Evolutionary conservation across 257 asterid species (phyloP).

Genomic region (Nyctanthes arbortristis): DNA sequence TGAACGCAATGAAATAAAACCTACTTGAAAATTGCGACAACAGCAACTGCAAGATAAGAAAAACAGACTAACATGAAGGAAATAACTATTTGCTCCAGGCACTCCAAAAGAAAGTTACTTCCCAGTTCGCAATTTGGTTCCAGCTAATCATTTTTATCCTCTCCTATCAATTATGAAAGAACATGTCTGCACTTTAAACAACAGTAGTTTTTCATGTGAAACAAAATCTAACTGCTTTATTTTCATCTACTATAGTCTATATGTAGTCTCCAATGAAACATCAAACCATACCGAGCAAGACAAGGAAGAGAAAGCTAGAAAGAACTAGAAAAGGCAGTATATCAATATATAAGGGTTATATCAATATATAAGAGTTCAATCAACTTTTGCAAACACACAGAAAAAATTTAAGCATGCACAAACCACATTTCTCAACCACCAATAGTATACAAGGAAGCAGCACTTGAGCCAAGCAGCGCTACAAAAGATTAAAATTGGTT

Average conservation of each 20-base stretch:
- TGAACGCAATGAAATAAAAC: background rate
- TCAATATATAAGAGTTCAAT: no score
- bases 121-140: no score
- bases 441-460: background rate
- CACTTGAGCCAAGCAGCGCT: slow-evolving; percentile 1
- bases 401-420: no score
- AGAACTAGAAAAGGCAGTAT: background rate
- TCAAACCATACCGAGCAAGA: background rate
- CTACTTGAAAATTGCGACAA: background rate
- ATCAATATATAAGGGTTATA: no score
- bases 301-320: background rate
- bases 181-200: background rate
- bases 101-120: background rate
- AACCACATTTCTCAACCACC: background rate
- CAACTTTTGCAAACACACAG: no score
- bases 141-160: no score
- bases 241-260: background rate
- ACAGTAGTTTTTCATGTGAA: background rate
- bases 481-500: background rate
- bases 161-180: background rate
- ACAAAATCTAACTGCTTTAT: background rate
- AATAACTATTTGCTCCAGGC: no score
- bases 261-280: background rate
- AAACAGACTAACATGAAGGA: background rate
- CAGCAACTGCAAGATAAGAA: background rate